A percentile compares a stretch with the other conserved stretches of the same genome.
These are phyloP conservation scores for Geranomyces variabilis DNA, from an alignment of 192 early-diverging fungal genomes.

Conservation along the genomic window DNA sequence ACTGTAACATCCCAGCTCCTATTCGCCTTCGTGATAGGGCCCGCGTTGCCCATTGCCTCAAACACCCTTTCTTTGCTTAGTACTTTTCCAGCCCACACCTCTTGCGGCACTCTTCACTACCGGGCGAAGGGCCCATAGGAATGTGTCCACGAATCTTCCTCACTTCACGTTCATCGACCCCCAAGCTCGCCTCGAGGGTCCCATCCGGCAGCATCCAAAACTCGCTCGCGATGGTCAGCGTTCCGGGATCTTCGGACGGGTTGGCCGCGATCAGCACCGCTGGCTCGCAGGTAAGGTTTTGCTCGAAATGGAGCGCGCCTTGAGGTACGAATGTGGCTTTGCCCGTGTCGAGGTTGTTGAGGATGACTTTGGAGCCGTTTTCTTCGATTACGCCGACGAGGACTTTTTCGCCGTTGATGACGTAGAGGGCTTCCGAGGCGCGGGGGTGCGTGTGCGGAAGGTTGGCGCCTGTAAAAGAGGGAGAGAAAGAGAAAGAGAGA, in stretches of 20 bases:
- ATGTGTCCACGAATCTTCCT: conserved; percentile 5
- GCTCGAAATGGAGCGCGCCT: conserved; percentile 10
- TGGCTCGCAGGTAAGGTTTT: conserved; percentile 6
- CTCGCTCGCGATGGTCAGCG: conserved; percentile 4
- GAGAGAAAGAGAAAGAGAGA: not conserved
- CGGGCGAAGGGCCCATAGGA: conserved; percentile 2
- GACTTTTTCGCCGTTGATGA: conserved; percentile 7
- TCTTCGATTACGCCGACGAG: conserved; percentile 10
- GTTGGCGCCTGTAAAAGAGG: not conserved
- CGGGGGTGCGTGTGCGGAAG: conserved; percentile 6
- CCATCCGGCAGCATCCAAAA: conserved; percentile 17
- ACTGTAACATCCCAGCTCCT: no score
- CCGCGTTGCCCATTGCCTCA: no score
- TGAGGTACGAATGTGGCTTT: conserved; percentile 5
- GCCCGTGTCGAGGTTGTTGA: conserved; percentile 10
- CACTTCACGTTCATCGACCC: not conserved
- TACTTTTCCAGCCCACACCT: not conserved
- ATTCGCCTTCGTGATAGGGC: no score
- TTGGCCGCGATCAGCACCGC: conserved; percentile 3
- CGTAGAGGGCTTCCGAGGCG: conserved; percentile 7
- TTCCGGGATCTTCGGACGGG: not conserved
- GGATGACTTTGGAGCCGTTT: not conserved
- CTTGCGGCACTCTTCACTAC: not conserved
- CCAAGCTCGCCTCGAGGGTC: conserved; percentile 8
- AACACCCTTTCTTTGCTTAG: not conserved